These are phyloP conservation scores for Syncephalastrum monosporum DNA, from an alignment of 371 early-diverging fungal genomes.

Conservation along the genomic window DNA sequence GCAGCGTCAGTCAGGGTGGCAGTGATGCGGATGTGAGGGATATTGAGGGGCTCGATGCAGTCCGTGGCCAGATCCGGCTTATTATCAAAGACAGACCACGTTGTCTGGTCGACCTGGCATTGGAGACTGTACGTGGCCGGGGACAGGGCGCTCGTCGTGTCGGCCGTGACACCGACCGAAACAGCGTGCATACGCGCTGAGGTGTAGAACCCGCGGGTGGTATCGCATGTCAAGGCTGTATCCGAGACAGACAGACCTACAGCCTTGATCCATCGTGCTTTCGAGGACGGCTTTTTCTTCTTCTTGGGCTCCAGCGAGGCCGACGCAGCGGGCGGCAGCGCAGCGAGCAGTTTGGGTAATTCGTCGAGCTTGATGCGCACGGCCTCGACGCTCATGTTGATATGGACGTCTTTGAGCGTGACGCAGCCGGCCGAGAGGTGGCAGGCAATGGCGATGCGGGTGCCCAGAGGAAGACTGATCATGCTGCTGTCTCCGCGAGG, in stretches of 20 bases:
- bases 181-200: conserved; percentile 15
- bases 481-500: conserved; percentile 7
- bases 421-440: conserved; percentile 50
- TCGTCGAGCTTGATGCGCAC: conserved; percentile 19
- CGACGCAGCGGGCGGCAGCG: conserved; percentile 1
- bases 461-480: conserved; percentile 29
- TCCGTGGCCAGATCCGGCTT: conserved; percentile 14
- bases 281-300: conserved; percentile 3
- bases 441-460: conserved; percentile 37
- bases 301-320: conserved; percentile 1
- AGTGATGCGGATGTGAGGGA: conserved; percentile 17
- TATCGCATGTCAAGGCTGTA: conserved; percentile 17
- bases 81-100: conserved; percentile 21
- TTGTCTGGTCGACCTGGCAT: conserved; percentile 12
- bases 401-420: conserved; percentile 44
- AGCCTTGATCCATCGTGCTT: conserved; percentile 18
- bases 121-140: conserved; percentile 16
- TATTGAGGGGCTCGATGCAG: conserved; percentile 14
- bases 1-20: conserved; percentile 19
- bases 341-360: background rate
- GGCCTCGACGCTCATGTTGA: conserved; percentile 22
- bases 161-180: conserved; percentile 3
- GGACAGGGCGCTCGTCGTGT: conserved; percentile 10
- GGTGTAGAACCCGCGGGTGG: conserved; percentile 12
- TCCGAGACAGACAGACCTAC: conserved; percentile 20